A percentile compares a stretch with the other conserved stretches of the same genome.
Evolutionary conservation across 2,329 filamentous ascomycete genomes (phyloP).

Genomic region (Neobulgaria alba): DNA sequence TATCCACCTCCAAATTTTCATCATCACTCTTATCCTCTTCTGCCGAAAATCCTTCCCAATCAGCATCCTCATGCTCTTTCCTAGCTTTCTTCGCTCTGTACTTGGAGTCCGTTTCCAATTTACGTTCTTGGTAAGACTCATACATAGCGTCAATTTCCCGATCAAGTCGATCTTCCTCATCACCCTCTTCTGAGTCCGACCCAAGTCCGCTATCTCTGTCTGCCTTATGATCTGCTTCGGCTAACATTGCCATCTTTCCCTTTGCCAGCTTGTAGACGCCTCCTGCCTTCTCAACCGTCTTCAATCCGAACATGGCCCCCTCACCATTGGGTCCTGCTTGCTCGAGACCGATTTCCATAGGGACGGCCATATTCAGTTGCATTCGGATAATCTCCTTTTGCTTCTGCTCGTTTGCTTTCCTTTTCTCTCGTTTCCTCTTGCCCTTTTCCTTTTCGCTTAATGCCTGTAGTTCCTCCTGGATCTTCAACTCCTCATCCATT

Average conservation of each 20-base stretch:
- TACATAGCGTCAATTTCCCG: conserved; percentile 83
- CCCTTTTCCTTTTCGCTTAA: conserved; percentile 71
- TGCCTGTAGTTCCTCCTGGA: conserved; percentile 78
- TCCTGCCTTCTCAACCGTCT: conserved; percentile 67
- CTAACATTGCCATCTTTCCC: conserved; percentile 68
- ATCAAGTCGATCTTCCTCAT: conserved; percentile 76
- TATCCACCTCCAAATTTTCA: conserved; percentile 49
- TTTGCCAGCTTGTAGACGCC: conserved; percentile 60
- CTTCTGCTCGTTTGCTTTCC: conserved; percentile 87
- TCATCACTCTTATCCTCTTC: conserved; percentile 48
- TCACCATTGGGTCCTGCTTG: conserved; percentile 70
- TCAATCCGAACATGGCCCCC: conserved; percentile 80
- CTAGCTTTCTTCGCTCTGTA: conserved; percentile 83
- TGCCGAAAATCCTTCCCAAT: conserved; percentile 84
- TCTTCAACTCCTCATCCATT: conserved; percentile 91
- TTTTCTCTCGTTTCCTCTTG: conserved; percentile 73
- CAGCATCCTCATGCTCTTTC: conserved; percentile 71
- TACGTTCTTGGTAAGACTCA: conserved; percentile 71
- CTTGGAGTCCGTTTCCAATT: conserved; percentile 75
- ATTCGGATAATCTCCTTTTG: conserved; percentile 91
- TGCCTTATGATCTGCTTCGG: conserved; percentile 46
- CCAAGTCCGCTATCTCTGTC: conserved; percentile 52
- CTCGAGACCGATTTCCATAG: conserved; percentile 92
- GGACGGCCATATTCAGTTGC: conserved; percentile 94
- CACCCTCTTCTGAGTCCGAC: conserved; percentile 58